These are phyloP conservation scores for Xenosphaeropsis pyriputrescens DNA, from an alignment of 2,329 filamentous ascomycete species.

Conservation along the genomic window DNA sequence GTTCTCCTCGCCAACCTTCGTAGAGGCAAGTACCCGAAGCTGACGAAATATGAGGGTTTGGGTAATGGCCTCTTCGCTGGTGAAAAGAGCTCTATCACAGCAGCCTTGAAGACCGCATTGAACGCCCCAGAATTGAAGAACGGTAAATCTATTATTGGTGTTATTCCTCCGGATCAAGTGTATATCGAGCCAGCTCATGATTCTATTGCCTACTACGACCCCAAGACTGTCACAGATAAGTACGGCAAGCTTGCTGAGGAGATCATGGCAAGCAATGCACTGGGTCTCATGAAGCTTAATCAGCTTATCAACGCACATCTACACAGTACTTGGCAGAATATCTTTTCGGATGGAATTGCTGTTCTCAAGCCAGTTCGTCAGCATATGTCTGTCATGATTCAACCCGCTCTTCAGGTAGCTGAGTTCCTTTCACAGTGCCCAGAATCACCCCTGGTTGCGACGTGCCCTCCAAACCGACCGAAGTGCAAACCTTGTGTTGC, in stretches of 20 bases:
- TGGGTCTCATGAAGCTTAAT: constrained; percentile 52
- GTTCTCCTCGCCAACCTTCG: constrained; percentile 57
- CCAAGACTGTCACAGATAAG: constrained; percentile 40
- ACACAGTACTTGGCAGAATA: constrained; percentile 71
- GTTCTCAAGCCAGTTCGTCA: constrained; percentile 68
- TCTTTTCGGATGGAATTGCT: constrained; percentile 61
- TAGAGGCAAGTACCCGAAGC: constrained; percentile 55
- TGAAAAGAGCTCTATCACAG: constrained; percentile 45
- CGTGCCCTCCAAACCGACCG: constrained; percentile 70
- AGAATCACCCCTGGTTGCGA: constrained; percentile 53
- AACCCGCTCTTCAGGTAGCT: constrained; percentile 58
- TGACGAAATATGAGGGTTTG: constrained; percentile 63
- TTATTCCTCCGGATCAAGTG: constrained; percentile 44
- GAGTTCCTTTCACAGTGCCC: constrained; percentile 64
- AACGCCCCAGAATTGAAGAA: constrained; percentile 36
- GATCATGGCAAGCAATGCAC: constrained; percentile 37
- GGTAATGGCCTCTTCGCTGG: constrained; percentile 62
- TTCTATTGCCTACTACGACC: constrained; percentile 67
- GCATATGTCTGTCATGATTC: constrained; percentile 59
- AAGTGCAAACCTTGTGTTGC: constrained; percentile 63
- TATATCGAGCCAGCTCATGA: constrained; percentile 47
- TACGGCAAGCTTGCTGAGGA: constrained; percentile 55
- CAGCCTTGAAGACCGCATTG: constrained; percentile 45
- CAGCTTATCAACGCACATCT: constrained; percentile 73
- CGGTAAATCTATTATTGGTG: constrained; percentile 47